Evolutionary conservation across 2,329 filamentous ascomycete species (phyloP), one percentile per base, ranked within the genome.

Genomic region (Cadophora malorum): DNA sequence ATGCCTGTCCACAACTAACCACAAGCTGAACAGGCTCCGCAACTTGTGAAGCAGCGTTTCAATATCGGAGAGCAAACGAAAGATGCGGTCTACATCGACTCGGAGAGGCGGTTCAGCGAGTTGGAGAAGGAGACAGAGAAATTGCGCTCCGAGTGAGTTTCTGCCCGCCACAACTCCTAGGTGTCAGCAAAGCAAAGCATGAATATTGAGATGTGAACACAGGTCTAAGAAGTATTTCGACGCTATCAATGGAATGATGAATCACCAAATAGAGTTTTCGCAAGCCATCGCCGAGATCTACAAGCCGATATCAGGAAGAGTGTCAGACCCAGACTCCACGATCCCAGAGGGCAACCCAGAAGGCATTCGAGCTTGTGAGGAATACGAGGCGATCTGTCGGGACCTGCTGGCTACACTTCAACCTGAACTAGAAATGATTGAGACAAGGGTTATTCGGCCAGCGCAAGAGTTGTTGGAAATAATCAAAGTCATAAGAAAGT

Each of bases 371-470:
- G 96, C 96, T 33, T 99, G 96, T 80, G 95, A 98, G 78, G 94
- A 99, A 81, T 99, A 99, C 81, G 93, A 98, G 81, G 84, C 85
- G 3, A 92, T 98, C 62, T 95, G 98, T 71, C 89, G 90, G 74
- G 95, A 98, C 70, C 84, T 99, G 67, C 93, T 97, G 78, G 92
- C 92, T 66, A 96, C 93, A 3, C 83, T 99, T 67, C 86, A 90
- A 64, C 96, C 96, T 0, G 96, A 99, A 81, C 85, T 99, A 73
- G 96, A 99, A 79, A 97, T 98, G 94, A 98, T 99, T 76, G 94
- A 99, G 77, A 89, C 87, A 64, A 88, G 96, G 71, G 89, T 99
- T 58, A 95, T 99, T 77, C 91, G 91, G 73, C 96, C 96, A 3
- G 95, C 96, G 10, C 93, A 96, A 77, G 94, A 99, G 81, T 86